Base-by-base conservation (phyloP, 495 filamentous ascomycete genomes). In the Beverwykella pulmonaria region DNA sequence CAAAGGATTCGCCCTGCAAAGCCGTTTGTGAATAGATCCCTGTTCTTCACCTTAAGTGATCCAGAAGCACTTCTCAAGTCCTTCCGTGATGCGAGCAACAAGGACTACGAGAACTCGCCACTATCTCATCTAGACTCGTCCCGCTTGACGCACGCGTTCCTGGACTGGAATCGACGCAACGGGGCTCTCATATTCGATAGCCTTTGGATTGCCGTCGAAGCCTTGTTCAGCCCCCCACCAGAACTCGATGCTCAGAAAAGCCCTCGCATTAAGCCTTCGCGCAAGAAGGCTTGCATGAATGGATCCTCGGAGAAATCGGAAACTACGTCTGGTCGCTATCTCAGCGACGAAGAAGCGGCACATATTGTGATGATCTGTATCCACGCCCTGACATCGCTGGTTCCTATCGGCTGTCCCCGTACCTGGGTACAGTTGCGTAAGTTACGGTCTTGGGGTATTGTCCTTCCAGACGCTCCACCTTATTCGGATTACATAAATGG, bases 1-100 rank as follows among this genome's bases (percentile, higher is more conserved):
- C 17, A 36, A 10, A 59, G 46, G 9, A 63, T 63, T 20, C 55
- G 52, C 12, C 48, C 53, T 25, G 26, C 61, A 32, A 62, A 36
- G 36, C 70, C 78, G 2, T 94, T 93, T 72, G 78, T 87, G 41
- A 85, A 89, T 23, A 90, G 93, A 66, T 90, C 86, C 53, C 75
- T 92, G 2, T 93, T 90, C 73, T 88, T 88, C 67, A 83, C 89
- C 5, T 75, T 95, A 30, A 87, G 88, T 65, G 87, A 85, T 58
- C 83, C 88, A 0, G 80, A 80, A 36, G 82, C 87, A 8, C 77
- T 90, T 25, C 67, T 92, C 20, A 77, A 73, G 50, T 92, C 90
- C 0, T 95, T 95, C 76, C 80, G 75, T 32, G 69, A 79, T 20
- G 75, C 78, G 49, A 72, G 71, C 75, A 29, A 66, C 29, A 55